Evolutionary conservation across 208 protist species (phyloP).

Genomic region (Trypanosoma platydactyli): DNA sequence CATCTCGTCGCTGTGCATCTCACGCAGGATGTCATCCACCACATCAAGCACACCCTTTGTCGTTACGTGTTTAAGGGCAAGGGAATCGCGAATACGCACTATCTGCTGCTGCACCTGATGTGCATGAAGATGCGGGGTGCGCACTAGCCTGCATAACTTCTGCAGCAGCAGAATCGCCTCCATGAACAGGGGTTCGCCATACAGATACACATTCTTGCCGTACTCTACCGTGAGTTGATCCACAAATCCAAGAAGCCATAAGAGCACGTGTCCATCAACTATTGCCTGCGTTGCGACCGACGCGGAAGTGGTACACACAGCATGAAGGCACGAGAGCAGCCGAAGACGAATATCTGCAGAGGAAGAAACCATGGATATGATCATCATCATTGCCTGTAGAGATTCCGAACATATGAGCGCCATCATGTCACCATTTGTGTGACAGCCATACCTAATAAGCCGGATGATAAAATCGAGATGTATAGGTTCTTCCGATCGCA

Average conservation of each 20-base stretch:
- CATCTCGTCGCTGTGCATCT: neutral
- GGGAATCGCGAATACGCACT: conserved; percentile 14
- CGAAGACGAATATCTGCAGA: conserved; percentile 49
- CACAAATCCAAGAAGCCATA: conserved; percentile 64
- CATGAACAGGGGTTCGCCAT: conserved; percentile 64
- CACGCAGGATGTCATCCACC: conserved; percentile 26
- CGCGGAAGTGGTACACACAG: conserved; percentile 51
- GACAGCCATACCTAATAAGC: conserved; percentile 56
- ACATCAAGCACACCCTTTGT: conserved; percentile 42
- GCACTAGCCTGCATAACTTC: conserved; percentile 19
- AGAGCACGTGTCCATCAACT: conserved; percentile 45
- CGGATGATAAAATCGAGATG: conserved; percentile 70
- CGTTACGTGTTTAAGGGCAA: conserved; percentile 39
- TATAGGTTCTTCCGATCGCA: conserved; percentile 49
- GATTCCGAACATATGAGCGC: conserved; percentile 60
- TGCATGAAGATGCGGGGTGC: conserved; percentile 4
- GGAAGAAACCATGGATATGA: conserved; percentile 61
- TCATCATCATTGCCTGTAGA: conserved; percentile 56
- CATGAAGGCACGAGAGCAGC: conserved; percentile 41
- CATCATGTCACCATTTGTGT: conserved; percentile 65
- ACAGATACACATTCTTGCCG: conserved; percentile 40
- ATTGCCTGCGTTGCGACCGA: conserved; percentile 48
- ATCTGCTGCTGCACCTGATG: conserved; percentile 27
- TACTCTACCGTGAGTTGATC: conserved; percentile 68
- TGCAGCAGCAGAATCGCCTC: conserved; percentile 34